A percentile compares a stretch with the other conserved stretches of the same genome.
These are phyloP conservation scores for Pistacia integerrima DNA, from an alignment of 345 rosid genomes.

Conservation along the genomic window DNA sequence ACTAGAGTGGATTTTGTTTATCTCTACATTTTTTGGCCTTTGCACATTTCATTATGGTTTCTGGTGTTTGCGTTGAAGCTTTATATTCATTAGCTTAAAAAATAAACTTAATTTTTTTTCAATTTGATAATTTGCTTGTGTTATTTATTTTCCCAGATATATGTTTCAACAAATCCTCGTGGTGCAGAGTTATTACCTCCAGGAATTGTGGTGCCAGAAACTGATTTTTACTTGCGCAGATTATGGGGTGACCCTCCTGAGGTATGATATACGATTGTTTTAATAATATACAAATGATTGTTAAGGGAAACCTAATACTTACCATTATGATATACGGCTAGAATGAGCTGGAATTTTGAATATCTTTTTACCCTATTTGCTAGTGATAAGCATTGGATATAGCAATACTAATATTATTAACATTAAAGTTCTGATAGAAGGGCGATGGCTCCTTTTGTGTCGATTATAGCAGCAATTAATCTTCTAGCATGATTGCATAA, in stretches of 20 bases:
- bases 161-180: slow-evolving; percentile 83
- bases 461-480: background rate
- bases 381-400: background rate
- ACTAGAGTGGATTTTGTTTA: background rate
- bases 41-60: background rate
- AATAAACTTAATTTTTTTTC: background rate
- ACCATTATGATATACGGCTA: background rate
- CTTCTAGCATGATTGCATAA: background rate
- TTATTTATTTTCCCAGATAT: slow-evolving; percentile 52
- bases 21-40: background rate
- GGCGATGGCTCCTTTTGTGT: background rate
- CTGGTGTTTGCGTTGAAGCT: background rate
- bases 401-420: background rate
- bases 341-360: background rate
- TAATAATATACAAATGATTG: background rate
- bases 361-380: slow-evolving; percentile 1
- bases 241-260: slow-evolving; percentile 96
- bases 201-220: slow-evolving; percentile 74
- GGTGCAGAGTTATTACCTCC: slow-evolving; percentile 96
- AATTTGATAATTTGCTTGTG: slow-evolving; percentile 16
- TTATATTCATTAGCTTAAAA: background rate
- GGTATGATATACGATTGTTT: slow-evolving; percentile 42
- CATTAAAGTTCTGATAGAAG: background rate
- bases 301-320: background rate
- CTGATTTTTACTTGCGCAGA: slow-evolving; percentile 83